phyloP scores from a whole-genome alignment of 2,329 filamentous ascomycete species.

The Blastomyces percursus region DNA sequence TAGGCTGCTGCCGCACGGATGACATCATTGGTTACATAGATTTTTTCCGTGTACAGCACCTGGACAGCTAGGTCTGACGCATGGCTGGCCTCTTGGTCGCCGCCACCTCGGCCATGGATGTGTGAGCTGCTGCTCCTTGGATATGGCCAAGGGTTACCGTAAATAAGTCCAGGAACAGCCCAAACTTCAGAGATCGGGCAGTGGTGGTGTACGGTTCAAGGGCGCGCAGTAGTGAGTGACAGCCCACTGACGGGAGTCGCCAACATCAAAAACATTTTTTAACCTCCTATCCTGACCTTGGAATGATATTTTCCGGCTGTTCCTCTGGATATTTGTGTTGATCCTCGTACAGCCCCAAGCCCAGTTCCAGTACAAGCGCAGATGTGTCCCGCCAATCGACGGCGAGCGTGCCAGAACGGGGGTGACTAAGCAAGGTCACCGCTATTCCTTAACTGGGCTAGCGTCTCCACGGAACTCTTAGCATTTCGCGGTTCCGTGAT shows the following conservation, averaged over 20 bases:
- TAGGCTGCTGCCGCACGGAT: not conserved
- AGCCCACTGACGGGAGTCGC: too few relatives aligned
- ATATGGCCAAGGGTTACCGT: not conserved
- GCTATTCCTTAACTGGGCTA: not conserved
- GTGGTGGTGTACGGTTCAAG: too few relatives aligned
- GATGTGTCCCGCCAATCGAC: not conserved
- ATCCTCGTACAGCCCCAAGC: not conserved
- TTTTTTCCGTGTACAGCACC: too few relatives aligned
- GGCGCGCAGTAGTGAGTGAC: too few relatives aligned
- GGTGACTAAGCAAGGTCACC: not conserved
- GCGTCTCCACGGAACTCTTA: constrained; percentile 2
- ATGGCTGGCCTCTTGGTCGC: not conserved
- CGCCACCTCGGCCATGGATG: not conserved
- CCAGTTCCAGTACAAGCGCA: not conserved
- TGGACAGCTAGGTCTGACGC: too few relatives aligned
- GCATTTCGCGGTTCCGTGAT: constrained; percentile 8
- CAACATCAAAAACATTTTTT: not conserved
- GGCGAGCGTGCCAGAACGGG: not conserved
- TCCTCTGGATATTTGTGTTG: not conserved
- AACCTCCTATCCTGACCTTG: too few relatives aligned
- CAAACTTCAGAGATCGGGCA: too few relatives aligned
- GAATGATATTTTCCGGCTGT: too few relatives aligned
- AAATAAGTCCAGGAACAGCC: not conserved
- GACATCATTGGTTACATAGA: not conserved
- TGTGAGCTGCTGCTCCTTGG: not conserved